Evolutionary conservation across 768 basidiomycete genomes (phyloP), one percentile per base, ranked within the genome.

Genomic region (Hypholoma fasciculare): DNA sequence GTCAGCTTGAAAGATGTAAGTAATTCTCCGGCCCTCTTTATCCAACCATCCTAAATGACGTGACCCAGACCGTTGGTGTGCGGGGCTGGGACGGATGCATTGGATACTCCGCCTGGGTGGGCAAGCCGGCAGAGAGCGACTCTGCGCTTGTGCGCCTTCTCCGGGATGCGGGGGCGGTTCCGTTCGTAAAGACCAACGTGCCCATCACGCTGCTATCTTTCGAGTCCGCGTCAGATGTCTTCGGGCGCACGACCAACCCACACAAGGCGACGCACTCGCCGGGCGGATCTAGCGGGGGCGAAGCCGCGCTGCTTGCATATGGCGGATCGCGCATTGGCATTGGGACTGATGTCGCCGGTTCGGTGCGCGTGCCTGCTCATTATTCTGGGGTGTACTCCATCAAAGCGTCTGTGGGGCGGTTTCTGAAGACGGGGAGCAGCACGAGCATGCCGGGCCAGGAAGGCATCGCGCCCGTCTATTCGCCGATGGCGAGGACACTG

Each of bases 271-370:
- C 74, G 0, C 77, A 85, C 60, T 73, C 79, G 11, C 77, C 84
- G 4, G 88, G 88, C n/a, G 88, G 88, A 5, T 88, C 87, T 0
- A 83, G 83, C 0, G 86, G 88, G 1, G 88, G 88, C 5, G 88
- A 89, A 67, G 81, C 79, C 2, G 85, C 86, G 2, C 76, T 89
- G 0, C 74, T 89, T 16, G 86, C 87, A 0, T 73, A 80, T 52
- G 82, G 84, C 17, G 86, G 86, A 30, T 79, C 83, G 3, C 76
- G 84, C 48, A 75, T 87, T 19, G 87, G 87, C 1, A 74, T 89
- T 44, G 88, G 88, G 6, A 85, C 87, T 5, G 88, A 89, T 57
- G 85, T 89, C 19, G 88, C 83, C 9, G 89, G 88, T 2, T 85
- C 83, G 30, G 81, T 91, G 40, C 80, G 88, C 17, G 79, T 80